Base-by-base conservation (phyloP, 805 yeast species). In the Wickerhamiella brachini region DNA sequence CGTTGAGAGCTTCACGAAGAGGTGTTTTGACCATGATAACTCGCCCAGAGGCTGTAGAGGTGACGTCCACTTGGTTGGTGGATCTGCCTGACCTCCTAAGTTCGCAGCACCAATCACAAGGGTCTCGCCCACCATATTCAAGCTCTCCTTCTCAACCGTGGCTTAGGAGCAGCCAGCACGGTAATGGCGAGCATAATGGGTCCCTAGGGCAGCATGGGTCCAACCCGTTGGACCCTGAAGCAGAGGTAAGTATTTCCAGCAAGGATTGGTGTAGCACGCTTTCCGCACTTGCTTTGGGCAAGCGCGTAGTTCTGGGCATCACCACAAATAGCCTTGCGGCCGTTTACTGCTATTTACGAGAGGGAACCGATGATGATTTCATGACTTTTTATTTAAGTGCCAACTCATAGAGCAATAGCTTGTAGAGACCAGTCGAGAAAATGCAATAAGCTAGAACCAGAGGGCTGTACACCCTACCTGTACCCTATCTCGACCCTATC, bases 11-110 rank as follows among this genome's bases (percentile, higher is more conserved):
- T 2, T 51, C 58, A 18, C 31, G 48, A 8, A 38, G 48, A 15
- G 66, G 66, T 13, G 48, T 46, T 24, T 42, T 66, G 26, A 54
- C 57, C 21, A 42, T 66, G 9, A 52, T 54, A 3, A 52, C 57
- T 8, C 56, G 54, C 17, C 56, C 57, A n/a, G 56, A 55, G 7
- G 62, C 57, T 8, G 66, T 59, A 6, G 51, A 52, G 12, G 66
- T 64, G 1, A 59, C 54, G 13, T 57, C 66, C 18, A 45, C 59
- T 0, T 65, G 68, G 68, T 46, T 51, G 10, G 54, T 57, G 5
- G 52, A 48, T 20, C 22, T 56, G 31, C 56, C 60, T 13, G 56
- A 54, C 34, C 41, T 49, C 7, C 38, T 50, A 2, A 18, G 18
- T 17, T 29, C 48, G 18, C 43, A 34, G 17, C 44, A n/a, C 15